Percentiles rank a stretch among this genome's conserved stretches.
phyloP scores from a whole-genome alignment of 1,284 basidiomycete genomes.

The Sanguinoderma infundibulare region DNA sequence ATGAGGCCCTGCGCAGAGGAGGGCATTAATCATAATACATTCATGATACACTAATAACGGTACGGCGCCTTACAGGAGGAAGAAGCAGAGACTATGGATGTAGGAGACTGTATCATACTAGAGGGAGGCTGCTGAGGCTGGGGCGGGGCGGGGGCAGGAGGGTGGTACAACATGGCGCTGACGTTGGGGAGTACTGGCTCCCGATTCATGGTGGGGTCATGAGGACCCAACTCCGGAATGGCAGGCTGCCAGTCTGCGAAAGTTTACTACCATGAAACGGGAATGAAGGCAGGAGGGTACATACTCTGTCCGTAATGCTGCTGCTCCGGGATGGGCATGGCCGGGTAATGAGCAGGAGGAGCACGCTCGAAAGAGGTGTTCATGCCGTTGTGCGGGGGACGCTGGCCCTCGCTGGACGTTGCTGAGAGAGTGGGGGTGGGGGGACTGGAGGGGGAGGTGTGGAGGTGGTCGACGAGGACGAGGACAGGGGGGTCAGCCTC shows the following conservation, averaged over 20 bases:
- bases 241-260: constrained; percentile 36
- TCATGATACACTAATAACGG: constrained; percentile 70
- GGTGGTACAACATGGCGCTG: constrained; percentile 44
- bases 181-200: constrained; percentile 39
- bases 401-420: constrained; percentile 47
- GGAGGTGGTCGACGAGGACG: constrained; percentile 51
- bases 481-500: constrained; percentile 61
- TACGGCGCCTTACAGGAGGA: constrained; percentile 70
- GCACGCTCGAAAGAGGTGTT: constrained; percentile 48
- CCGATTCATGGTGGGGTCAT: constrained; percentile 40
- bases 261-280: constrained; percentile 33
- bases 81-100: constrained; percentile 41
- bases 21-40: constrained; percentile 72
- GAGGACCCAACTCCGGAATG: constrained; percentile 43
- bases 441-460: constrained; percentile 55
- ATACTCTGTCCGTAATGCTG: constrained; percentile 36
- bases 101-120: constrained; percentile 39
- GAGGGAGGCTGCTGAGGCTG: constrained; percentile 35
- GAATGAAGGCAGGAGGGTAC: constrained; percentile 30
- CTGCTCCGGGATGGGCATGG: constrained; percentile 33
- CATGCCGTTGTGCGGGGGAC: constrained; percentile 37
- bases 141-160: constrained; percentile 35
- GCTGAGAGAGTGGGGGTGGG: constrained; percentile 55
- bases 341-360: constrained; percentile 36
- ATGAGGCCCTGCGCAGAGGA: constrained; percentile 54